A percentile compares a stretch with the other conserved stretches of the same genome.
Conservation (phyloP, 2,329 filamentous ascomycete genomes). For the Alternaria triticimaculans region DNA sequence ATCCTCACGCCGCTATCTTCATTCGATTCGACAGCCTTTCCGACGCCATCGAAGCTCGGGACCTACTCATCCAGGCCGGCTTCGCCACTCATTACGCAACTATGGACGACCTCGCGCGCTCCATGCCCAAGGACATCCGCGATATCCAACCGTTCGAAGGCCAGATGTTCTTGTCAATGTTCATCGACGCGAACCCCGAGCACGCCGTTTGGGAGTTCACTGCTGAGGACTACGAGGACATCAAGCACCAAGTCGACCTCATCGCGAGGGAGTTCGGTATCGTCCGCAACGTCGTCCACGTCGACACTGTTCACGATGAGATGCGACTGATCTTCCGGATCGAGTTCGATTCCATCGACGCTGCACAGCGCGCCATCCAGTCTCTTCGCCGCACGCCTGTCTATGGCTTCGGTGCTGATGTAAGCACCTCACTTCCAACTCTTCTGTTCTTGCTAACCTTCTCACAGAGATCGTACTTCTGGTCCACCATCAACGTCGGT, state of each 20-base stretch:
- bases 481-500: constrained; percentile 19
- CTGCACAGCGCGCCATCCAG: constrained; percentile 34
- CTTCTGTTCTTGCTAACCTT: constrained; percentile 17
- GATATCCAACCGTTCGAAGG: constrained; percentile 41
- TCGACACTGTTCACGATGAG: constrained; percentile 20
- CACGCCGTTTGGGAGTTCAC: constrained; percentile 20
- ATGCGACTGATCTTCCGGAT: constrained; percentile 35
- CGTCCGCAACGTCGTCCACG: constrained; percentile 27
- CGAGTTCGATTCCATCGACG: constrained; percentile 41
- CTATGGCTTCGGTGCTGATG: constrained; percentile 20
- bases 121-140: constrained; percentile 33
- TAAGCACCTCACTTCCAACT: constrained; percentile 13
- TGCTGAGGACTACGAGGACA: constrained; percentile 16
- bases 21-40: constrained; percentile 49
- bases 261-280: constrained; percentile 25
- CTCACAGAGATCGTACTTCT: constrained; percentile 32
- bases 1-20: neutral
- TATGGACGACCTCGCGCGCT: constrained; percentile 31
- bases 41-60: constrained; percentile 39
- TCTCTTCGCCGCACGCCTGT: constrained; percentile 16
- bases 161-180: constrained; percentile 33
- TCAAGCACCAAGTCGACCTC: constrained; percentile 21
- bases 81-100: constrained; percentile 31
- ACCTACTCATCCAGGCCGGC: constrained; percentile 28
- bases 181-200: constrained; percentile 24